Conservation (phyloP, 306 rosid species). For the Castanospermum australe region DNA sequence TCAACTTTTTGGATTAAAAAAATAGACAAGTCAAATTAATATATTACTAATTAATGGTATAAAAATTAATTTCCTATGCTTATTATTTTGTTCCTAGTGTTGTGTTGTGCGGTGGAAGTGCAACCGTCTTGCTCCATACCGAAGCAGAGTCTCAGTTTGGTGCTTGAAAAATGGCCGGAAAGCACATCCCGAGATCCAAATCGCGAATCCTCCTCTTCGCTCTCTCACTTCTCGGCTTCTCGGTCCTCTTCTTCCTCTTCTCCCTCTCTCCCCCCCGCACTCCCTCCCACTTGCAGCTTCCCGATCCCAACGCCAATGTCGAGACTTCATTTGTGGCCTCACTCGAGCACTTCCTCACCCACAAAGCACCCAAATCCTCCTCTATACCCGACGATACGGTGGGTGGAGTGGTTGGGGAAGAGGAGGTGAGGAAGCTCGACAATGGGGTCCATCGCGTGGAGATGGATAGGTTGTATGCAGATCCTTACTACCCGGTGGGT, state of each 20-base stretch:
- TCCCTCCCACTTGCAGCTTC: neutral
- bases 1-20: too few species aligned
- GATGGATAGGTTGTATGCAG: constrained; percentile 34
- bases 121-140: too few species aligned
- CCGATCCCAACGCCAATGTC: constrained; percentile 17
- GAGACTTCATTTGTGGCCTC: constrained; percentile 75
- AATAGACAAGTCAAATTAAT: too few species aligned
- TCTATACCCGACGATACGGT: constrained; percentile 10
- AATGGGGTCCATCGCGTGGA: constrained; percentile 33
- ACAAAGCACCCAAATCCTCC: constrained; percentile 14
- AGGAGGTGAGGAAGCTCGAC: constrained; percentile 43
- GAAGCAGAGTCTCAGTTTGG: too few species aligned
- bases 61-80: too few species aligned
- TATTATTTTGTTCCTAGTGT: too few species aligned
- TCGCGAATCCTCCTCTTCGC: constrained; percentile 45
- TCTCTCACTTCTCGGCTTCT: constrained; percentile 46
- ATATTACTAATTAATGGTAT: too few species aligned
- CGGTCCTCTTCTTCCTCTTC: constrained; percentile 49
- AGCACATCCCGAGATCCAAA: constrained; percentile 57
- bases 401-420: neutral
- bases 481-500: constrained; percentile 50
- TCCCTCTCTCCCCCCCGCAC: constrained; percentile 49
- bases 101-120: too few species aligned
- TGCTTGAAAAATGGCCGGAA: constrained; percentile 51
- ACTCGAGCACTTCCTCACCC: constrained; percentile 69